Conservation (phyloP, 176 grass and related monocot genomes). For the Leersia perrieri region DNA sequence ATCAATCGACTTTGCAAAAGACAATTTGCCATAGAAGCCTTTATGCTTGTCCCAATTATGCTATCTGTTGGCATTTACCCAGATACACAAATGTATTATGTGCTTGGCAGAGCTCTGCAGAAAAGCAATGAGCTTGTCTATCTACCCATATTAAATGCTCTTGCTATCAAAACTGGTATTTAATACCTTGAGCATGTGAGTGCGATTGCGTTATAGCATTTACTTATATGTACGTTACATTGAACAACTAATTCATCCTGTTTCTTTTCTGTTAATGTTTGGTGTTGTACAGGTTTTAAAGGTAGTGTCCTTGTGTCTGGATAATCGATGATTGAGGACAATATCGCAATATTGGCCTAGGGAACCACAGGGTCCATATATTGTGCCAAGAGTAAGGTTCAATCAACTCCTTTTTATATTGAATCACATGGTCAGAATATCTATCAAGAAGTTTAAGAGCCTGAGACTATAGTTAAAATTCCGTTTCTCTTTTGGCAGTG, state of each 20-base stretch:
- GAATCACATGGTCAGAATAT: neutral
- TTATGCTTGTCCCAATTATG: constrained; percentile 61
- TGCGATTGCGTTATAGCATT: neutral
- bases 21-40: constrained; percentile 54
- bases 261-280: constrained; percentile 15
- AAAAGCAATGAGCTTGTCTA: constrained; percentile 48
- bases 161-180: constrained; percentile 66
- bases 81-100: constrained; percentile 53
- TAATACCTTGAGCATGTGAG: constrained; percentile 41
- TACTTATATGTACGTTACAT: constrained; percentile 9
- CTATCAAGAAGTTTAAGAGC: constrained; percentile 11
- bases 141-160: constrained; percentile 50
- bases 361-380: constrained; percentile 15
- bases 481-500: neutral
- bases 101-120: constrained; percentile 48
- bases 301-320: constrained; percentile 19
- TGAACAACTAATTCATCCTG: neutral
- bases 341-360: neutral
- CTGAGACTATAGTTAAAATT: constrained; percentile 2
- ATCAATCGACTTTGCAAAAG: constrained; percentile 92
- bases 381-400: neutral
- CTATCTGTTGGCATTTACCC: constrained; percentile 60
- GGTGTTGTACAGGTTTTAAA: constrained; percentile 16
- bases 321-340: neutral
- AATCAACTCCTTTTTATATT: constrained; percentile 12